These are phyloP conservation scores for Silybum marianum DNA, from an alignment of 129 eudicot species.

Conservation along the genomic window DNA sequence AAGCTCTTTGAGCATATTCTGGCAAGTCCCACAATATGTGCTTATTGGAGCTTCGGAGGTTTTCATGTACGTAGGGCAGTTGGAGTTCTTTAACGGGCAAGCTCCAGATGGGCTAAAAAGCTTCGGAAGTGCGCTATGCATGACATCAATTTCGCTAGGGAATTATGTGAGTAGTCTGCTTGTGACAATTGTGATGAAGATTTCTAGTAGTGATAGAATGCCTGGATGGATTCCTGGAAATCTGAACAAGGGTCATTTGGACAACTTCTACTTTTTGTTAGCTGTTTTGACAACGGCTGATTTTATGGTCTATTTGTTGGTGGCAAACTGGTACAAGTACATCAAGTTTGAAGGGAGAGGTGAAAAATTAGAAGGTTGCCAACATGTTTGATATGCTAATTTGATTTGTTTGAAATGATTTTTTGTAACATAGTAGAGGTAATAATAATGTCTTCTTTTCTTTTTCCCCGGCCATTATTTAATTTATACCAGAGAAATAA, in stretches of 20 bases:
- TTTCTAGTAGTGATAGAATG: conserved; percentile 49
- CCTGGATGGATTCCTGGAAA: conserved; percentile 93
- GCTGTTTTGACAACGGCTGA: conserved; percentile 73
- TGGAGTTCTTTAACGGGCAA: conserved; percentile 84
- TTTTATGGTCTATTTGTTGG: conserved; percentile 58
- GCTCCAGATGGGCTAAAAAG: conserved; percentile 90
- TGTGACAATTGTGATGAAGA: conserved; percentile 71
- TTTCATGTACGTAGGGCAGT: conserved; percentile 85
- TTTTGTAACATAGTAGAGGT: conserved; percentile 27
- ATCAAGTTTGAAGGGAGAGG: conserved; percentile 57
- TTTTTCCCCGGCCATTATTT: background rate
- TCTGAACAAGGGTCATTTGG: conserved; percentile 81
- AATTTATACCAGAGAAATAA: background rate
- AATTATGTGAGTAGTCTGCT: conserved; percentile 80
- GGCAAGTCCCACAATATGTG: conserved; percentile 90
- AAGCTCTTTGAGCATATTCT: conserved; percentile 67
- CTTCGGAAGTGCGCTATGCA: conserved; percentile 81
- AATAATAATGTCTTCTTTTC: background rate
- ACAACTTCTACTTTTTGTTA: conserved; percentile 62
- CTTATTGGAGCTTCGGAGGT: conserved; percentile 83
- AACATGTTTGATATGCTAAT: conserved; percentile 30
- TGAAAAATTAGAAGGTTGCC: conserved; percentile 35
- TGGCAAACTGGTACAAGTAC: conserved; percentile 71
- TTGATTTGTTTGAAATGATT: conserved; percentile 21
- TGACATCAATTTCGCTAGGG: conserved; percentile 83